Evolutionary conservation across 345 rosid species (phyloP).

Genomic region (Aquilaria malaccensis): DNA sequence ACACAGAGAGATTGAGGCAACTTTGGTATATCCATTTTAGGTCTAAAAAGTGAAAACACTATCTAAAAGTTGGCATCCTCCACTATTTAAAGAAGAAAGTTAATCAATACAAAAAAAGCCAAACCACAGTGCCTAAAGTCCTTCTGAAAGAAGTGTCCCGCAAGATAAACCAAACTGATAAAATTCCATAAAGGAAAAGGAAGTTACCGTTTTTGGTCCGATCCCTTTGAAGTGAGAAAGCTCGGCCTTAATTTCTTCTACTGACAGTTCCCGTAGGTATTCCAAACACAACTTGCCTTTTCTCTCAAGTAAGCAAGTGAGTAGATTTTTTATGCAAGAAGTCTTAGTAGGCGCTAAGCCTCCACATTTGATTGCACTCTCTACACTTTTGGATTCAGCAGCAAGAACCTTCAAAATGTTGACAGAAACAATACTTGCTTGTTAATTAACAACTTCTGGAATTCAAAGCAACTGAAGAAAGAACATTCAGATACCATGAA

Average conservation of each 20-base stretch:
- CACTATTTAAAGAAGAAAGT: no score
- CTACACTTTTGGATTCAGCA: conserved; percentile 51
- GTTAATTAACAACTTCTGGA: no score
- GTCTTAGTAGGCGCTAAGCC: conserved; percentile 86
- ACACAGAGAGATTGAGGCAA: no score
- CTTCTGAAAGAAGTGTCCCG: neutral
- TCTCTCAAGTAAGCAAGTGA: conserved; percentile 46
- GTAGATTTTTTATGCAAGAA: conserved; percentile 63
- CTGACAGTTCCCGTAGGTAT: conserved; percentile 50
- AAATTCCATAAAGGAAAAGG: neutral
- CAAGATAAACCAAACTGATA: neutral
- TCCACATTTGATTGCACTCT: conserved; percentile 78
- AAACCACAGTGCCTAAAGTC: neutral
- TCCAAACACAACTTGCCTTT: conserved; percentile 76
- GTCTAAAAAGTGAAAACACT: neutral
- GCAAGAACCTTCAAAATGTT: conserved; percentile 41
- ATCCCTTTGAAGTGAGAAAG: conserved; percentile 73
- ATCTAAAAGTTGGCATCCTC: neutral
- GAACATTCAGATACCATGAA: no score
- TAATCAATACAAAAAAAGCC: no score
- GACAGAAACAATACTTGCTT: no score
- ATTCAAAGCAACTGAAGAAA: no score
- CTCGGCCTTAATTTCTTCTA: conserved; percentile 69
- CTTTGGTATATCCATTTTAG: neutral
- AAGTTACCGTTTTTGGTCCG: conserved; percentile 75